These are phyloP conservation scores for Myotisia sp. DNA, from an alignment of 2,329 filamentous ascomycete species.

Conservation along the genomic window DNA sequence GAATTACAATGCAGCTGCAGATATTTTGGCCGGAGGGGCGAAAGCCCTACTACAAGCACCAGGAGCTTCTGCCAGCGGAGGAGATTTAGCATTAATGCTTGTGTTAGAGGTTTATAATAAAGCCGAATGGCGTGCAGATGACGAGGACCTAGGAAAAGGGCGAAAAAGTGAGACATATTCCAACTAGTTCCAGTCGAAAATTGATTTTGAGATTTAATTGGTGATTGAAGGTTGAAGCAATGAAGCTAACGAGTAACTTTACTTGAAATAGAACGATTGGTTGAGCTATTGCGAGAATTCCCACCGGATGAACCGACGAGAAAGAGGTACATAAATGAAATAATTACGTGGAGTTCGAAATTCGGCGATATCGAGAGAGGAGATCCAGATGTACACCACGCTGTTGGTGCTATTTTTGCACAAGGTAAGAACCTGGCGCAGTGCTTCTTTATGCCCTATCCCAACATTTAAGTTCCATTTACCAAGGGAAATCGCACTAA, in stretches of 20 bases:
- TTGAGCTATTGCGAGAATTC: conserved; percentile 70
- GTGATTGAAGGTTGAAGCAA: neutral
- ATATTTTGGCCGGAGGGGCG: conserved; percentile 73
- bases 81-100: conserved; percentile 74
- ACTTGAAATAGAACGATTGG: conserved; percentile 44
- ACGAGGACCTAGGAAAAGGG: conserved; percentile 50
- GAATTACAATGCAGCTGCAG: conserved; percentile 73
- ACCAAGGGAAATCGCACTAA: neutral
- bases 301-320: conserved; percentile 70
- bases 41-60: conserved; percentile 60
- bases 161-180: conserved; percentile 33
- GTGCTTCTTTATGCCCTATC: neutral
- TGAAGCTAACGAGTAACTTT: neutral
- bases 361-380: conserved; percentile 78
- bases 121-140: conserved; percentile 57
- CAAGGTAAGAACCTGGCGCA: conserved; percentile 44
- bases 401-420: conserved; percentile 75
- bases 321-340: conserved; percentile 81
- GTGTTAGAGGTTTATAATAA: conserved; percentile 85
- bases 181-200: neutral
- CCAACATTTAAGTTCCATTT: conserved; percentile 5
- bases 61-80: conserved; percentile 84
- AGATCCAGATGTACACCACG: conserved; percentile 88
- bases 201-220: neutral
- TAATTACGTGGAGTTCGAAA: conserved; percentile 75